These are phyloP conservation scores for Capsicum pubescens DNA, from an alignment of 257 asterid genomes.

Conservation along the genomic window DNA sequence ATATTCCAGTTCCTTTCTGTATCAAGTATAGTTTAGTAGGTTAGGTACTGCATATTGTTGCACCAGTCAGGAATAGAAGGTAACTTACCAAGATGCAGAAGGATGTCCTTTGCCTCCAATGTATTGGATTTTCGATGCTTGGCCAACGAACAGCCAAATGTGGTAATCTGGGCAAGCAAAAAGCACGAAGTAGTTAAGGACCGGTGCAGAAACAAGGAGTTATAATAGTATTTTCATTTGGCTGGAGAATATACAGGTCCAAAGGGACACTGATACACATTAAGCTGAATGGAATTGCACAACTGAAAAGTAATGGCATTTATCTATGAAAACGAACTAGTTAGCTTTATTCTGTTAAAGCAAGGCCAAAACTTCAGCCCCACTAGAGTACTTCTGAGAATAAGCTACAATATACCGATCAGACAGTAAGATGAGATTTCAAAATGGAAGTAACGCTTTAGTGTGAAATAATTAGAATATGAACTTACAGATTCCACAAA, in stretches of 20 bases:
- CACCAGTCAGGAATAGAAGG: conserved; percentile 22
- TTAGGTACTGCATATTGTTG: conserved; percentile 33
- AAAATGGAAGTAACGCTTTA: neutral
- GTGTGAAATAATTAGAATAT: conserved; percentile 1
- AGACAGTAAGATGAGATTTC: neutral
- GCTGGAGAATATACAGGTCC: neutral
- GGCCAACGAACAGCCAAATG: conserved; percentile 89
- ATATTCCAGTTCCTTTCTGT: conserved; percentile 92
- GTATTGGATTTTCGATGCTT: conserved; percentile 91
- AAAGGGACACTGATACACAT: neutral
- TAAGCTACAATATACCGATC: conserved; percentile 3
- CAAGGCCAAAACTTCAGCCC: neutral
- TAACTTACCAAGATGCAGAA: conserved; percentile 78
- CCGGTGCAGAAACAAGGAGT: neutral
- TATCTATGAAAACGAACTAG: neutral
- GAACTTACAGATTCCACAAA: conserved; percentile 93
- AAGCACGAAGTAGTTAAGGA: neutral
- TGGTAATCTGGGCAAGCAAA: conserved; percentile 57
- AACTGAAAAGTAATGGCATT: conserved; percentile 27
- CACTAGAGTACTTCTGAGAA: neutral
- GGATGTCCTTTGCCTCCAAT: conserved; percentile 90
- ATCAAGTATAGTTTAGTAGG: conserved; percentile 33
- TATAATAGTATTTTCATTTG: neutral
- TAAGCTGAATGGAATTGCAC: conserved; percentile 29
- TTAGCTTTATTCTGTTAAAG: conserved; percentile 10